These are phyloP conservation scores for Aurantiochytrium sp. DNA, from an alignment of 108 stramenopile species.

Conservation along the genomic window DNA sequence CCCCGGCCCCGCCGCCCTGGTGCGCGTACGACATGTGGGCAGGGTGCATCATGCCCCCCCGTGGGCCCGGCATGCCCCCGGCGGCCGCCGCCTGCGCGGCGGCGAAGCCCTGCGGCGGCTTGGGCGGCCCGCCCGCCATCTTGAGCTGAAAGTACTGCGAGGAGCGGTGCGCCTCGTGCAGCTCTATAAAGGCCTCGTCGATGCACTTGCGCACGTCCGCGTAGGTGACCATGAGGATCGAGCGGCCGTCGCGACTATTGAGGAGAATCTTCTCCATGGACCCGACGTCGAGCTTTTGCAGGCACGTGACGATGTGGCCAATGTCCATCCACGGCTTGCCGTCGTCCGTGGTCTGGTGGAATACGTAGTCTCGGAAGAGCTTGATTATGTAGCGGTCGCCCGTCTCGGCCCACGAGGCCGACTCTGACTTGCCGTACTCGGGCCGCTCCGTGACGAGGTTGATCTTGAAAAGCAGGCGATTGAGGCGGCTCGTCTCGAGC, in stretches of 20 bases:
- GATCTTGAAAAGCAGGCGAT: constrained; percentile 48
- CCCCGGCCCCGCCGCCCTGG: neutral
- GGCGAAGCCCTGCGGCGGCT: neutral
- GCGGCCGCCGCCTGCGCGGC: neutral
- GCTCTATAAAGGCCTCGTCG: neutral
- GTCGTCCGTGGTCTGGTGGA: constrained; percentile 43
- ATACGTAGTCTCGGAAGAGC: constrained; percentile 53
- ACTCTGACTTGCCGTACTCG: constrained; percentile 36
- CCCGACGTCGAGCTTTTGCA: constrained; percentile 52
- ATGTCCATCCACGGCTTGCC: constrained; percentile 51
- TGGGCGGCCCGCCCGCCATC: neutral
- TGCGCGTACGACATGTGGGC: neutral
- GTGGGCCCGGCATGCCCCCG: neutral
- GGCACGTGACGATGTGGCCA: constrained; percentile 48
- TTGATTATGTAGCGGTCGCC: constrained; percentile 52
- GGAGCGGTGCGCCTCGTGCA: constrained; percentile 6
- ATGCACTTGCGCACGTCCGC: constrained; percentile 44
- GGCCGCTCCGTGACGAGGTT: constrained; percentile 49
- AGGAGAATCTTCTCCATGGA: constrained; percentile 51
- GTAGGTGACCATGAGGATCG: constrained; percentile 46
- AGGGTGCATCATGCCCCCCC: neutral
- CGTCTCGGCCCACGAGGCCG: constrained; percentile 49
- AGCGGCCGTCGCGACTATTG: constrained; percentile 46
- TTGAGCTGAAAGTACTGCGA: constrained; percentile 15
- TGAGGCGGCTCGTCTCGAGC: neutral